Conservation (phyloP, 2,329 filamentous ascomycete species). For the Xylaria hypoxylon region DNA sequence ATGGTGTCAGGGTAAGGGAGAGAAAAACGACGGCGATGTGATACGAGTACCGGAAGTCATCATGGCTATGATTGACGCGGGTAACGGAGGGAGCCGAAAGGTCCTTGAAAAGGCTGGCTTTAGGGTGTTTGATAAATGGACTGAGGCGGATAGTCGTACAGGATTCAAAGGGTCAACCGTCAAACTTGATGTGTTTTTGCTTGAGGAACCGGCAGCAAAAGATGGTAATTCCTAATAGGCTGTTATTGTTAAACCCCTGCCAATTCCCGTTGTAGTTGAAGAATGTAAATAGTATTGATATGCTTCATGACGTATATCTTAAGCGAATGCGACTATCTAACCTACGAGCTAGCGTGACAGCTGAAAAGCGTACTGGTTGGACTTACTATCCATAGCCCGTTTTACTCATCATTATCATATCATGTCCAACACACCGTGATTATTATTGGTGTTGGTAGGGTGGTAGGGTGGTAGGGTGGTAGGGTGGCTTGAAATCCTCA, state of each 20-base stretch:
- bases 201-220: slow-evolving; percentile 29
- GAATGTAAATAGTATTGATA: neutral
- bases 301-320: neutral
- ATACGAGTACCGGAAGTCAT: slow-evolving; percentile 56
- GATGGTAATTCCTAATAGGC: neutral
- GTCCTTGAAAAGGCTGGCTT: slow-evolving; percentile 70
- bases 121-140: slow-evolving; percentile 57
- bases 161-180: slow-evolving; percentile 22
- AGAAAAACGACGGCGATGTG: slow-evolving; percentile 40
- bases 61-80: slow-evolving; percentile 59
- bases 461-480: too few relatives aligned
- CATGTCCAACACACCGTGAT: neutral
- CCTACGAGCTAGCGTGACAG: neutral
- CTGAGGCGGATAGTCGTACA: slow-evolving; percentile 46
- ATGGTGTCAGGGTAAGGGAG: neutral
- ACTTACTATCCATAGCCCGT: slow-evolving; percentile 9
- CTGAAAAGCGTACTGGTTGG: neutral
- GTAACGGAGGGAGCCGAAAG: slow-evolving; percentile 65
- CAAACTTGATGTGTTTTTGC: slow-evolving; percentile 36
- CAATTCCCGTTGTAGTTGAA: neutral
- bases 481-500: slow-evolving; percentile 1
- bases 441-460: slow-evolving; percentile 5
- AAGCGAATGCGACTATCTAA: slow-evolving; percentile 17
- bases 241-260: neutral
- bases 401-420: neutral